phyloP scores from a whole-genome alignment of 805 yeast species.

The Cyberlindnera samutprakarnensis region DNA sequence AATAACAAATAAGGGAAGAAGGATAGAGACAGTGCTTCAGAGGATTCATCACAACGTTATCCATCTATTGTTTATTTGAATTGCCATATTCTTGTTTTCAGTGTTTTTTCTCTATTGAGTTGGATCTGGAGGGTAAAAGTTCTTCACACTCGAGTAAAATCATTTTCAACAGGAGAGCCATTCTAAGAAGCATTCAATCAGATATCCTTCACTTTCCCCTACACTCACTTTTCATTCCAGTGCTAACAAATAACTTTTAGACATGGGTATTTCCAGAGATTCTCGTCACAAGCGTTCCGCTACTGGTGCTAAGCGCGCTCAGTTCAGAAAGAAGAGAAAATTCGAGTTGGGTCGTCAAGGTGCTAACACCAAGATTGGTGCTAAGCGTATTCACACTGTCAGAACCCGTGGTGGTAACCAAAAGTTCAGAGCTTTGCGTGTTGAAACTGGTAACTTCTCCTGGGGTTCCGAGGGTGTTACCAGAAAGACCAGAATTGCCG shows the following conservation, averaged over 20 bases:
- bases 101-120: too few species aligned
- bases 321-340: slow-evolving; percentile 99
- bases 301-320: slow-evolving; percentile 99
- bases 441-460: slow-evolving; percentile 98
- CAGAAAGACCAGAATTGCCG: slow-evolving; percentile 97
- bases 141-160: too few species aligned
- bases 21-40: too few species aligned
- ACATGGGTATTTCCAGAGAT: slow-evolving; percentile 99
- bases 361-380: slow-evolving; percentile 98
- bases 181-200: too few species aligned
- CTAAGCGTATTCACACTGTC: slow-evolving; percentile 97
- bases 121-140: too few species aligned
- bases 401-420: slow-evolving; percentile 99
- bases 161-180: too few species aligned
- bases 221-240: too few species aligned
- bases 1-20: too few species aligned
- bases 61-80: too few species aligned
- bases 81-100: too few species aligned
- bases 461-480: slow-evolving; percentile 99
- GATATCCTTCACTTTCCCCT: too few species aligned
- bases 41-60: too few species aligned
- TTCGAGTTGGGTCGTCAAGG: slow-evolving; percentile 99
- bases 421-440: slow-evolving; percentile 99
- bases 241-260: slow-evolving; percentile 11
- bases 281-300: slow-evolving; percentile 99